Evolutionary conservation across 768 basidiomycete genomes (phyloP).

Genomic region (Hericium rajendrae): DNA sequence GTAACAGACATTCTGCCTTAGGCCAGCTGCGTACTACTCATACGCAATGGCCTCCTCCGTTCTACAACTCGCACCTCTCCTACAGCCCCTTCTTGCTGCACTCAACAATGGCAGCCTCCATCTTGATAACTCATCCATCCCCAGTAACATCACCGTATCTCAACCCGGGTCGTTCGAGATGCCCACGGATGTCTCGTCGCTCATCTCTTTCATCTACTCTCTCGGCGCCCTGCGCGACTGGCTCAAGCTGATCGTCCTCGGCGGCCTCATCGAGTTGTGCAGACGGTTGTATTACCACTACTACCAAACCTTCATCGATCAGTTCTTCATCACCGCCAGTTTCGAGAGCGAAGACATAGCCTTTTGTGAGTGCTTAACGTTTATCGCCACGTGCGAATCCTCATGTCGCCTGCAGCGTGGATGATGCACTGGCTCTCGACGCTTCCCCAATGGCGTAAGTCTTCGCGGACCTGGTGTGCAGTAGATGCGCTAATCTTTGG

Average conservation of each 20-base stretch:
- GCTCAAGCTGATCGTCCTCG: constrained; percentile 52
- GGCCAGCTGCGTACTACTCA: too few relatives aligned
- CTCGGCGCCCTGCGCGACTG: constrained; percentile 51
- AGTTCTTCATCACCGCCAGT: constrained; percentile 53
- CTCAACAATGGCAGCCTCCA: neutral
- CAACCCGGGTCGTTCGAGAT: constrained; percentile 10
- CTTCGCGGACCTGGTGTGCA: neutral
- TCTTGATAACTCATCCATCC: neutral
- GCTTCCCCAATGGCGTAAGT: constrained; percentile 50
- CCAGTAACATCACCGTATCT: too few relatives aligned
- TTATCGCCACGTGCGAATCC: neutral
- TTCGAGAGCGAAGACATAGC: constrained; percentile 51
- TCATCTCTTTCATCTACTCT: constrained; percentile 39
- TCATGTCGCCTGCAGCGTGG: constrained; percentile 38
- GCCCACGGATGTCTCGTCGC: constrained; percentile 22
- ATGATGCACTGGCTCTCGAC: constrained; percentile 60
- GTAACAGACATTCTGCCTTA: too few relatives aligned
- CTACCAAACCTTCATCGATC: constrained; percentile 36
- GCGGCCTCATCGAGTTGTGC: constrained; percentile 48
- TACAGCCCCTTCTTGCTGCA: neutral
- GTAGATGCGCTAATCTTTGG: neutral
- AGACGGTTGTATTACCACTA: constrained; percentile 35
- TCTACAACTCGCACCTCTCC: neutral
- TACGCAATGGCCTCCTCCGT: neutral
- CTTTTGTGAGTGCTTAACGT: constrained; percentile 33